phyloP scores from a whole-genome alignment of 371 early-diverging fungal species.

The Saksenaea vasiformis region DNA sequence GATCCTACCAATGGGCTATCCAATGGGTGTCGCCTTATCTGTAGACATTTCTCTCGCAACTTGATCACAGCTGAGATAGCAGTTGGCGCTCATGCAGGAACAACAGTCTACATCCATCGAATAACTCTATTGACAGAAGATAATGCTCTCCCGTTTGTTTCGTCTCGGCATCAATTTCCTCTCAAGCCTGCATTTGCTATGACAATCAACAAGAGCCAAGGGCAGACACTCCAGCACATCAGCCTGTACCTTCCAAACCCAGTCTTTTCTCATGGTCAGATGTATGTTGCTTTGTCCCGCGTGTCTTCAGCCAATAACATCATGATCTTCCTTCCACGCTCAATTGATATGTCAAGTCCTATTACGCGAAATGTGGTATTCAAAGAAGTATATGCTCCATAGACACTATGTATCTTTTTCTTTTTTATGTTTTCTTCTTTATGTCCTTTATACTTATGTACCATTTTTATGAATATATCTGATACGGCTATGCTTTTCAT shows the following conservation, averaged over 20 bases:
- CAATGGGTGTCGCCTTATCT: conserved; percentile 27
- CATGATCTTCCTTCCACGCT: background rate
- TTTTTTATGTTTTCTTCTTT: background rate
- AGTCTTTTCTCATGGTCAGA: conserved; percentile 15
- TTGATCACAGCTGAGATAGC: background rate
- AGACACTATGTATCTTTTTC: background rate
- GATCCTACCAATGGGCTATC: too few species aligned
- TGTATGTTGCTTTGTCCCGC: conserved; percentile 23
- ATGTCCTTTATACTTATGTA: background rate
- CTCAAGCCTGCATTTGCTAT: conserved; percentile 22
- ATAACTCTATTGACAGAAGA: background rate
- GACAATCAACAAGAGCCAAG: conserved; percentile 30
- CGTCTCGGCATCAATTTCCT: conserved; percentile 14
- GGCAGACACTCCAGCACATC: conserved; percentile 20
- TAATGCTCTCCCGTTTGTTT: background rate
- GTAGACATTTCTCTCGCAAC: background rate
- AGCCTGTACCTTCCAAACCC: conserved; percentile 17
- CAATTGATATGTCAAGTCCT: background rate
- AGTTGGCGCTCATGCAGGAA: background rate
- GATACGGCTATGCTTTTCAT: too few species aligned
- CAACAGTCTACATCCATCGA: background rate
- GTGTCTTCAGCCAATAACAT: background rate
- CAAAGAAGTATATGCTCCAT: background rate
- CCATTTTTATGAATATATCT: background rate
- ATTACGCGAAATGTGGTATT: conserved; percentile 8